phyloP scores from a whole-genome alignment of 441 rosid genomes.

The Hura crepitans region DNA sequence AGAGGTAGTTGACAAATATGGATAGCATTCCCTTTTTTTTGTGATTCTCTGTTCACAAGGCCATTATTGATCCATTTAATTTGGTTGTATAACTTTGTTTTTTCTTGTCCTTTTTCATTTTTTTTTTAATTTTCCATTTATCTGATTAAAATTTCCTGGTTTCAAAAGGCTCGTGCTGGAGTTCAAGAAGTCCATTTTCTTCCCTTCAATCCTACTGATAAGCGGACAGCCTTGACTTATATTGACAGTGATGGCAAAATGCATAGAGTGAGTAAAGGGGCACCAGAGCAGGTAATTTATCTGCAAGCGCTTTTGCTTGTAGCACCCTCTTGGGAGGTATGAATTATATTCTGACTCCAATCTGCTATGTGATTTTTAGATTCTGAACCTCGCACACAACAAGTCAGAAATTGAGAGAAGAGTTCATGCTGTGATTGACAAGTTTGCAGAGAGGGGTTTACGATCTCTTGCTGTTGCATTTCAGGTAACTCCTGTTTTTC shows the following conservation, averaged over 20 bases:
- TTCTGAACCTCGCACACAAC: constrained; percentile 75
- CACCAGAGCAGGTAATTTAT: constrained; percentile 81
- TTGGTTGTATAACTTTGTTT: background rate
- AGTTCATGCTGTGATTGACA: constrained; percentile 85
- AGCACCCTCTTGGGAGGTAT: background rate
- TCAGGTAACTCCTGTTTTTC: constrained; percentile 46
- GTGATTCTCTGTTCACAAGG: background rate
- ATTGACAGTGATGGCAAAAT: constrained; percentile 64
- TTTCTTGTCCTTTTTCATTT: constrained; percentile 1
- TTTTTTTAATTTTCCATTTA: background rate
- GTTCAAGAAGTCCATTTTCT: constrained; percentile 82
- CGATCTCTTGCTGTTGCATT: constrained; percentile 91
- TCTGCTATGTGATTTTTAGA: constrained; percentile 38
- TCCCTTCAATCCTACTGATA: constrained; percentile 90
- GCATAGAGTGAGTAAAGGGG: constrained; percentile 97
- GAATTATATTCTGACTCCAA: constrained; percentile 15
- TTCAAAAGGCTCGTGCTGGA: constrained; percentile 75
- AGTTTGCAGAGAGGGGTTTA: constrained; percentile 87
- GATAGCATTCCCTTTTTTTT: background rate
- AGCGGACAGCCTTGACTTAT: constrained; percentile 84
- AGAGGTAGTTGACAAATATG: constrained; percentile 46
- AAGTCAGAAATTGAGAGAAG: constrained; percentile 74
- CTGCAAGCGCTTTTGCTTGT: background rate
- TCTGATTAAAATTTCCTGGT: background rate
- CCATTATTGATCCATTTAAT: no score